A percentile compares a stretch with the other conserved stretches of the same genome.
Evolutionary conservation across 257 asterid genomes (phyloP).

Genomic region (Linderniella brevidens): DNA sequence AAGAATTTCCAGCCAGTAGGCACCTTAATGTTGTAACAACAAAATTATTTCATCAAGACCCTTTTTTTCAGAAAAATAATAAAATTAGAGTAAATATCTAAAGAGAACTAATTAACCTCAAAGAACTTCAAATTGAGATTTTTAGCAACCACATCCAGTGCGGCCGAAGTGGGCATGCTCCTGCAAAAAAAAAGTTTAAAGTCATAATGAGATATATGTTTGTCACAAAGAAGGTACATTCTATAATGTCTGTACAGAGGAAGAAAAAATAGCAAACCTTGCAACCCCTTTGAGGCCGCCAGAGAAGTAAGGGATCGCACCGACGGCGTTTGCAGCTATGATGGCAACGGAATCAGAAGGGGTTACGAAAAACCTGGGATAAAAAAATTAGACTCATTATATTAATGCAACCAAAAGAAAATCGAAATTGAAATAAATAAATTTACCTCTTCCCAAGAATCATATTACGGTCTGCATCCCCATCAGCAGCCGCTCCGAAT

Average conservation of each 20-base stretch:
- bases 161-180: conserved; percentile 99
- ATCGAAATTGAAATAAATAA: background rate
- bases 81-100: background rate
- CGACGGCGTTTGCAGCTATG: conserved; percentile 91
- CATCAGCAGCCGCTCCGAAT: conserved; percentile 99
- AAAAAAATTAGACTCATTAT: conserved; percentile 3
- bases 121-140: conserved; percentile 75
- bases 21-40: conserved; percentile 27
- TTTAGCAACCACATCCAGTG: conserved; percentile 93
- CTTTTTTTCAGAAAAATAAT: conserved; percentile 2
- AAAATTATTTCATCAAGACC: too few species aligned
- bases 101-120: conserved; percentile 36
- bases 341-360: conserved; percentile 99
- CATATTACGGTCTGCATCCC: conserved; percentile 99
- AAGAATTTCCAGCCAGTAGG: conserved; percentile 99
- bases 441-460: conserved; percentile 76
- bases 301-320: conserved; percentile 88
- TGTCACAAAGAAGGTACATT: background rate
- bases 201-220: background rate
- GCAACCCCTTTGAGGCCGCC: conserved; percentile 98
- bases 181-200: conserved; percentile 19
- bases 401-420: background rate
- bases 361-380: conserved; percentile 80
- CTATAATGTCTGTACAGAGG: background rate
- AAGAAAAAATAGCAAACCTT: conserved; percentile 32